Conservation (phyloP, 805 yeast species). For the Sugiyamaella chiloensis region DNA sequence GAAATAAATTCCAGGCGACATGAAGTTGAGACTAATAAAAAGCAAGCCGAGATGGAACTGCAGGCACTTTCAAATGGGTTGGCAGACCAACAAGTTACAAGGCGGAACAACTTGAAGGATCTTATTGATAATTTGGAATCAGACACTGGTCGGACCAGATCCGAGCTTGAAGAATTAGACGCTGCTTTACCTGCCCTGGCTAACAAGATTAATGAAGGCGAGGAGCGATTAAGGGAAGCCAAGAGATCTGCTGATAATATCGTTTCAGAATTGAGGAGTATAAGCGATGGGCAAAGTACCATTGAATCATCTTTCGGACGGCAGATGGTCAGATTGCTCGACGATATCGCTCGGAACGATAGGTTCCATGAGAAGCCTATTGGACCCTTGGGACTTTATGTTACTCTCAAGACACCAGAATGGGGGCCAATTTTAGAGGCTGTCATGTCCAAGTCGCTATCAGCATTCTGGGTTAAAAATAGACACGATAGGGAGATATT, state of each 20-base stretch:
- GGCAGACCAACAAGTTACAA: slow-evolving; percentile 8
- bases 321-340: slow-evolving; percentile 41
- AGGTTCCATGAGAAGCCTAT: slow-evolving; percentile 53
- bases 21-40: slow-evolving; percentile 9
- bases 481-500: slow-evolving; percentile 51
- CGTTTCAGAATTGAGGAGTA: neutral
- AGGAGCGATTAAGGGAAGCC: neutral
- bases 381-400: slow-evolving; percentile 75
- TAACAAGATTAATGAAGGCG: slow-evolving; percentile 20
- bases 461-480: slow-evolving; percentile 65
- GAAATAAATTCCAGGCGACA: slow-evolving; percentile 1
- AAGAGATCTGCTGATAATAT: neutral
- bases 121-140: slow-evolving; percentile 21
- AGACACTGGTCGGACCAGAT: neutral
- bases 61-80: slow-evolving; percentile 6
- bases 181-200: neutral
- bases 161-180: neutral
- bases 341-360: slow-evolving; percentile 37
- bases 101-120: slow-evolving; percentile 8
- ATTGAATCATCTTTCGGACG: slow-evolving; percentile 50
- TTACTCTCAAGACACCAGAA: slow-evolving; percentile 52
- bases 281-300: slow-evolving; percentile 9
- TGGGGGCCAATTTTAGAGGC: slow-evolving; percentile 66
- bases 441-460: slow-evolving; percentile 47
- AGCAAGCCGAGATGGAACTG: slow-evolving; percentile 15